Percentiles rank a stretch among this genome's conserved stretches.
Evolutionary conservation across 805 yeast genomes (phyloP).

Genomic region (Zygosaccharomyces rouxii): DNA sequence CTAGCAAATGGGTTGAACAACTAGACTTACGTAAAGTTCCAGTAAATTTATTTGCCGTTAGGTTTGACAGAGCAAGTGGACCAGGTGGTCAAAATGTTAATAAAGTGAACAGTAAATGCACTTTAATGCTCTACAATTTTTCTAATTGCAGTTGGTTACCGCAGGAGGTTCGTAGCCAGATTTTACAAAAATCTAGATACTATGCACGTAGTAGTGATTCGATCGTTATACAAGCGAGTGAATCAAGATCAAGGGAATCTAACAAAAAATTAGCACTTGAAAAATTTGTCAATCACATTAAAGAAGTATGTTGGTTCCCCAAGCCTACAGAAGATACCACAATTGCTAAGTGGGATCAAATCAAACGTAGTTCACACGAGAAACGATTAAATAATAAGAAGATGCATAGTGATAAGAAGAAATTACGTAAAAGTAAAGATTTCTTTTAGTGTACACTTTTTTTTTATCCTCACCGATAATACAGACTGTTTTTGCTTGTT

Average conservation of each 20-base stretch:
- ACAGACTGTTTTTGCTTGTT: not conserved
- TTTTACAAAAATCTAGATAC: constrained; percentile 44
- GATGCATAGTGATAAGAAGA: constrained; percentile 37
- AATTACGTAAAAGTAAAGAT: constrained; percentile 26
- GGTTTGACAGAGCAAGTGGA: constrained; percentile 57
- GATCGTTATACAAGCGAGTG: constrained; percentile 57
- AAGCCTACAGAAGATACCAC: constrained; percentile 46
- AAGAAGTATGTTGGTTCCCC: constrained; percentile 43
- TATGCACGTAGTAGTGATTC: constrained; percentile 50
- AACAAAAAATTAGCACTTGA: constrained; percentile 56
- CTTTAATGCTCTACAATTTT: constrained; percentile 49
- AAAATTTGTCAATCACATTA: constrained; percentile 55
- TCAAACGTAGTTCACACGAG: constrained; percentile 34
- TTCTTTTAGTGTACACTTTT: not conserved
- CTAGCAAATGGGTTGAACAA: constrained; percentile 36
- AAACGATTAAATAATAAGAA: constrained; percentile 38
- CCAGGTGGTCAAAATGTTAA: constrained; percentile 90
- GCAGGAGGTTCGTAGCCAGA: constrained; percentile 41
- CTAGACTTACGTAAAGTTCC: constrained; percentile 41
- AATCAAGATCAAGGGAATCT: constrained; percentile 50
- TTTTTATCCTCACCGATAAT: not conserved
- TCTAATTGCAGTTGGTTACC: constrained; percentile 58
- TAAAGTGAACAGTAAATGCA: constrained; percentile 59
- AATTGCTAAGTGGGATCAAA: constrained; percentile 47
- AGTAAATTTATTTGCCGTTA: constrained; percentile 14